Conservation (phyloP, 192 early-diverging fungal species). For the Rhizoclosmatium sp. region DNA sequence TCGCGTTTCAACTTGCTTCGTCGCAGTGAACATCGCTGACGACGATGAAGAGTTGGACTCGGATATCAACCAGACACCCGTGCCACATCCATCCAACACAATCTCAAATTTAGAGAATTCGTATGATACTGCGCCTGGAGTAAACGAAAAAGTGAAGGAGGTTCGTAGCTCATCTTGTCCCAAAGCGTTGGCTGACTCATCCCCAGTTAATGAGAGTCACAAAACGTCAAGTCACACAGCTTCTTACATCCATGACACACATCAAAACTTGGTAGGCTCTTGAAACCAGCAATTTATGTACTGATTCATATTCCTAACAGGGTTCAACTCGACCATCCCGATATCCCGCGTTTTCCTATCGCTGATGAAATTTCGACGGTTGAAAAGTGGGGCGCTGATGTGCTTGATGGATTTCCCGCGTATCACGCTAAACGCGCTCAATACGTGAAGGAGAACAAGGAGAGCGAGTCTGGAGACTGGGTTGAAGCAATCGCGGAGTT, state of each 20-base stretch:
- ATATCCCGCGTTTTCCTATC: background rate
- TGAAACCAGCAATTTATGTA: background rate
- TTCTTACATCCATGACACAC: background rate
- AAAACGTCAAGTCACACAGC: background rate
- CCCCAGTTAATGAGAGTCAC: background rate
- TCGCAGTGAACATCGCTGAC: background rate
- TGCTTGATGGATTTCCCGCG: slow-evolving; percentile 6
- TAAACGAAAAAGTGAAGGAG: slow-evolving; percentile 17
- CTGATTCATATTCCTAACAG: background rate
- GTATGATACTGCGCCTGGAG: background rate
- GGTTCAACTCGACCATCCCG: slow-evolving; percentile 1
- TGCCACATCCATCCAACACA: background rate
- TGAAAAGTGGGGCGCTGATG: slow-evolving; percentile 5
- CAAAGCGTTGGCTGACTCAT: background rate
- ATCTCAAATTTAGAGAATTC: background rate
- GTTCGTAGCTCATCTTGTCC: background rate
- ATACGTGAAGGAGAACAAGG: background rate
- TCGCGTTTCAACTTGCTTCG: background rate
- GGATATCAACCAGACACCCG: background rate
- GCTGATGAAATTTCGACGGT: background rate
- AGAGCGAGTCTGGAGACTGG: background rate
- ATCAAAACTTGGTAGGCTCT: slow-evolving; percentile 10
- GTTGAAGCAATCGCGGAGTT: background rate
- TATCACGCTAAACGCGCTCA: slow-evolving; percentile 12
- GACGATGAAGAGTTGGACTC: background rate